Evolutionary conservation across 2,329 filamentous ascomycete genomes (phyloP).

Genomic region (Sporothrix luriei): DNA sequence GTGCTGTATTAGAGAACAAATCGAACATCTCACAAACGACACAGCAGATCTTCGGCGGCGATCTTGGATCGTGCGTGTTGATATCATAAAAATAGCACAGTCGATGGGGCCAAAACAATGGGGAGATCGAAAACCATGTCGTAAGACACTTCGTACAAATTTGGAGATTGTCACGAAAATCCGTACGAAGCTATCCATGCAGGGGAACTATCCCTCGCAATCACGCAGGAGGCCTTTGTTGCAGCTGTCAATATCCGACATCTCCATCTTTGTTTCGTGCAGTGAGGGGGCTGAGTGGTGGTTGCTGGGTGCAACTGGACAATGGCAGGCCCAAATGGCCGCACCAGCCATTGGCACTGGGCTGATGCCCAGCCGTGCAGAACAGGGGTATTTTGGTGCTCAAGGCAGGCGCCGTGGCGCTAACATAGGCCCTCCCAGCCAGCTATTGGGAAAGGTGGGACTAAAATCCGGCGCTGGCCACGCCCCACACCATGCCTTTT

Average conservation of each 20-base stretch:
- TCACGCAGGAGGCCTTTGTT: conserved; percentile 2
- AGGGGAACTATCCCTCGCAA: background rate
- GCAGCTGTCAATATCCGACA: conserved; percentile 20
- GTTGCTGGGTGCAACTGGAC: conserved; percentile 31
- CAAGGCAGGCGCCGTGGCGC: conserved; percentile 1
- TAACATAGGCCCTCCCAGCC: background rate
- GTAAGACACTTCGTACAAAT: background rate
- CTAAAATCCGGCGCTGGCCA: conserved; percentile 6
- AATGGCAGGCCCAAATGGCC: background rate
- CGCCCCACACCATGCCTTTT: conserved; percentile 17
- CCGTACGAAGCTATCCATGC: conserved; percentile 10
- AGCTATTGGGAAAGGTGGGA: conserved; percentile 20
- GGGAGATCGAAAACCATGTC: background rate
- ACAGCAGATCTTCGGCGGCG: background rate
- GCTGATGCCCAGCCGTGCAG: conserved; percentile 24
- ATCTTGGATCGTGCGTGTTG: conserved; percentile 1
- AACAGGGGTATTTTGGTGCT: conserved; percentile 25
- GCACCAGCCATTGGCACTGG: conserved; percentile 2
- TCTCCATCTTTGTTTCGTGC: conserved; percentile 14
- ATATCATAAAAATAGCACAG: conserved; percentile 21
- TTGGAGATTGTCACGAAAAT: conserved; percentile 7
- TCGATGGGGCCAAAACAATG: conserved; percentile 2
- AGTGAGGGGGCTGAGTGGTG: conserved; percentile 2
- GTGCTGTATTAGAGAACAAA: background rate
- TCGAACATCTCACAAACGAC: background rate